Conservation (phyloP, 768 basidiomycete genomes). For the Chalciporus sphaerocephalus region DNA sequence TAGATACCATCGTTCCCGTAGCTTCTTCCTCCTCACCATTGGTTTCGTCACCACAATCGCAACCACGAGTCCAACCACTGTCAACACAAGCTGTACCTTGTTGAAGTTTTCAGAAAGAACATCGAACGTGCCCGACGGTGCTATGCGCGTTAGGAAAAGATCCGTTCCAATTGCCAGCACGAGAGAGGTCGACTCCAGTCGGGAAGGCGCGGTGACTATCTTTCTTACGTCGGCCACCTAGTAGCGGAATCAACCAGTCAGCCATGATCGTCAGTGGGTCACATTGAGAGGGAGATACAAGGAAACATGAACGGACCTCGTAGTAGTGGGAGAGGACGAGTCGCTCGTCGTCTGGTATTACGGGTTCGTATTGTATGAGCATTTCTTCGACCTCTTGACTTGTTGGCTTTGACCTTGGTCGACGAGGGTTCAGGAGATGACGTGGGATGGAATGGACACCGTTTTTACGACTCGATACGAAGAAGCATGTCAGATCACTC, state of each 20-base stretch:
- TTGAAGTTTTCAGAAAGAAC: conserved; percentile 90
- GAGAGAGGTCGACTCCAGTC: conserved; percentile 88
- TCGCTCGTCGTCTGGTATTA: conserved; percentile 65
- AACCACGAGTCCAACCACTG: conserved; percentile 61
- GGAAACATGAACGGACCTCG: conserved; percentile 36
- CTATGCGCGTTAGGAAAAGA: conserved; percentile 79
- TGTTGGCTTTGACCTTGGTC: conserved; percentile 74
- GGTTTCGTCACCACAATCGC: conserved; percentile 83
- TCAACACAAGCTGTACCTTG: conserved; percentile 84
- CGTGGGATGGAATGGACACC: conserved; percentile 74
- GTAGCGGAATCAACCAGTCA: background rate
- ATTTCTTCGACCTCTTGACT: conserved; percentile 79
- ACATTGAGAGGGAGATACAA: conserved; percentile 11
- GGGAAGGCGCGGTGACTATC: conserved; percentile 75
- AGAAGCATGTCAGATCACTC: background rate
- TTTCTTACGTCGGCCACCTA: conserved; percentile 66
- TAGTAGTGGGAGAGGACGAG: conserved; percentile 54
- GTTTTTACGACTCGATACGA: conserved; percentile 73
- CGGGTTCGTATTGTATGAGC: conserved; percentile 79
- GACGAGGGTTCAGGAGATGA: conserved; percentile 73
- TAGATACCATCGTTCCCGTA: conserved; percentile 70
- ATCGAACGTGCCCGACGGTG: conserved; percentile 90
- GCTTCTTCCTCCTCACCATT: conserved; percentile 65
- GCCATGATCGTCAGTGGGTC: background rate
- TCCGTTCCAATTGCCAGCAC: conserved; percentile 86